These are phyloP conservation scores for Camelina neglecta DNA, from an alignment of 345 rosid genomes.

Conservation along the genomic window DNA sequence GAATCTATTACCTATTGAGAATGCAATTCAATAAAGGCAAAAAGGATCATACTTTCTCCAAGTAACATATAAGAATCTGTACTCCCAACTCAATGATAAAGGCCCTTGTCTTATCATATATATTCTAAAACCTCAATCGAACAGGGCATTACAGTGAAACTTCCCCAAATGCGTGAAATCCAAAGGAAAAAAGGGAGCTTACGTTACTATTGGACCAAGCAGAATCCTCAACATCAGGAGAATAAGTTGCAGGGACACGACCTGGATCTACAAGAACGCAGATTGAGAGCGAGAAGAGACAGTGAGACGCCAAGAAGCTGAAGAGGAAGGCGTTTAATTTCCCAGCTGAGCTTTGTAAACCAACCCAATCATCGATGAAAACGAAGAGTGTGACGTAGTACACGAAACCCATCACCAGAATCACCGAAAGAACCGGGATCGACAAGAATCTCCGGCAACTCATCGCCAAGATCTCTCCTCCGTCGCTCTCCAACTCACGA, in stretches of 20 bases:
- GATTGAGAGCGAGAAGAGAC: constrained; percentile 51
- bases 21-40: background rate
- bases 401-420: constrained; percentile 54
- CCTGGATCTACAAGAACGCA: constrained; percentile 67
- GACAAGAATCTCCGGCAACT: constrained; percentile 57
- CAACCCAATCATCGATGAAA: constrained; percentile 60
- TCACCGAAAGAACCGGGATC: constrained; percentile 57
- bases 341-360: constrained; percentile 64
- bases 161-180: constrained; percentile 2
- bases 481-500: constrained; percentile 15
- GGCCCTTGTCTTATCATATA: background rate
- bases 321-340: constrained; percentile 53
- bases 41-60: background rate
- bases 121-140: constrained; percentile 20
- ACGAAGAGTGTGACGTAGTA: constrained; percentile 61
- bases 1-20: background rate
- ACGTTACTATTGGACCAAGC: constrained; percentile 35
- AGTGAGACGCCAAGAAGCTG: constrained; percentile 54
- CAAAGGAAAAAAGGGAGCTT: constrained; percentile 25
- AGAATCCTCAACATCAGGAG: constrained; percentile 65
- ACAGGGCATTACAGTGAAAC: constrained; percentile 19
- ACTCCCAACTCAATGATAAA: background rate
- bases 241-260: constrained; percentile 57
- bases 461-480: constrained; percentile 47
- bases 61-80: background rate